Conservation (phyloP, 164 flowering plant genomes). For the Protea cynaroides region DNA sequence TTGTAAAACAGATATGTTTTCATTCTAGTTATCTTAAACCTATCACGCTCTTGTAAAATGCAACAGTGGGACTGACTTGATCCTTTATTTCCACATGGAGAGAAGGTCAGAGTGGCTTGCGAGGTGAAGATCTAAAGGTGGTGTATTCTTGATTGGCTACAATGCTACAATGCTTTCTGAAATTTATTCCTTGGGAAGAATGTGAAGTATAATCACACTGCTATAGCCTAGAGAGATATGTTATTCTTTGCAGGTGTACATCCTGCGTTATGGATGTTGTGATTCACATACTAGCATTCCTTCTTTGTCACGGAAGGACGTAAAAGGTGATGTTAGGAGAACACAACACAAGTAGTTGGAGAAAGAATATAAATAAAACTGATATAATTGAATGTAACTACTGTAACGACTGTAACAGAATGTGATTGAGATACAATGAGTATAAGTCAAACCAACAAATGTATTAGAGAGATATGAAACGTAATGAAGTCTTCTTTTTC, state of each 20-base stretch:
- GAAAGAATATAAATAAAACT: too few relatives aligned
- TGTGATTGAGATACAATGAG: too few relatives aligned
- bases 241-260: conserved; percentile 60
- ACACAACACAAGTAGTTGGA: too few relatives aligned
- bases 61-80: not conserved
- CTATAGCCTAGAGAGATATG: conserved; percentile 61
- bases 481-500: too few relatives aligned
- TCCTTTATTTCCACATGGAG: conserved; percentile 41
- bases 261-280: not conserved
- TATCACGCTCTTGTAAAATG: not conserved
- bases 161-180: conserved; percentile 85
- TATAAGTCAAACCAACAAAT: too few relatives aligned
- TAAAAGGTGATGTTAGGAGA: too few relatives aligned
- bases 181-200: conserved; percentile 77
- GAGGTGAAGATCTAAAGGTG: conserved; percentile 94
- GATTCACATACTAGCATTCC: not conserved
- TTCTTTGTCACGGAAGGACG: too few relatives aligned
- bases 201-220: conserved; percentile 59
- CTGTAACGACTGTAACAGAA: too few relatives aligned
- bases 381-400: too few relatives aligned
- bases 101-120: conserved; percentile 66
- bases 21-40: too few relatives aligned
- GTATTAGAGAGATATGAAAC: too few relatives aligned
- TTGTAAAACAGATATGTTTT: too few relatives aligned
- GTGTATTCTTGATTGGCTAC: conserved; percentile 86